Percentiles rank a stretch among this genome's conserved stretches.
phyloP scores from a whole-genome alignment of 257 asterid genomes.

The Ligustrum vulgare region DNA sequence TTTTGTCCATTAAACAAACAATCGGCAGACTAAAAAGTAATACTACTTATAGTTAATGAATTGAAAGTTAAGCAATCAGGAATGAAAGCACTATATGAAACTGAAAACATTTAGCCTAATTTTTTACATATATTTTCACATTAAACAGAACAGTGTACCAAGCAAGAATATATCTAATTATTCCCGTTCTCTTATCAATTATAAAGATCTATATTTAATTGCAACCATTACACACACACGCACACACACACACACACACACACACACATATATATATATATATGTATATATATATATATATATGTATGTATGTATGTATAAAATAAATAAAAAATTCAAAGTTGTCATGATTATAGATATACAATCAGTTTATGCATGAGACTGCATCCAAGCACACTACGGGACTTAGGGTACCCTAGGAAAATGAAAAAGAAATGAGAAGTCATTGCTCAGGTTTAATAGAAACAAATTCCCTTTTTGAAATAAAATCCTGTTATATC shows the following conservation, averaged over 20 bases:
- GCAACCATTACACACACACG: not conserved
- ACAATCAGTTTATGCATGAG: not conserved
- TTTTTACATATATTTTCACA: not conserved
- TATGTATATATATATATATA: too few relatives aligned
- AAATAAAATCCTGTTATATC: not conserved
- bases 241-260: too few relatives aligned
- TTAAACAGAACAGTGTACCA: not conserved
- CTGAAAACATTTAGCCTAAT: not conserved
- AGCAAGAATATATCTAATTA: not conserved
- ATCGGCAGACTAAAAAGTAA: not conserved
- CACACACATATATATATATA: too few relatives aligned
- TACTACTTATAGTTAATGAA: not conserved
- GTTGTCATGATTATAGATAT: not conserved
- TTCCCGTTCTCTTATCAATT: not conserved
- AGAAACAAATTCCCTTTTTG: too few relatives aligned
- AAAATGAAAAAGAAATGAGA: too few relatives aligned
- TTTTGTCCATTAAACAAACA: not conserved
- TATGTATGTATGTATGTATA: too few relatives aligned
- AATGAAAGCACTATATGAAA: not conserved
- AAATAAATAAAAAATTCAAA: not conserved
- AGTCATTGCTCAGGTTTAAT: too few relatives aligned
- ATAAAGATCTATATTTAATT: not conserved
- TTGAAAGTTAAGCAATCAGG: conserved; percentile 2
- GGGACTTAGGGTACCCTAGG: not conserved
- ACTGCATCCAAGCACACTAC: not conserved